Evolutionary conservation across 768 basidiomycete species (phyloP).

Genomic region (Atractiella rhizophila): DNA sequence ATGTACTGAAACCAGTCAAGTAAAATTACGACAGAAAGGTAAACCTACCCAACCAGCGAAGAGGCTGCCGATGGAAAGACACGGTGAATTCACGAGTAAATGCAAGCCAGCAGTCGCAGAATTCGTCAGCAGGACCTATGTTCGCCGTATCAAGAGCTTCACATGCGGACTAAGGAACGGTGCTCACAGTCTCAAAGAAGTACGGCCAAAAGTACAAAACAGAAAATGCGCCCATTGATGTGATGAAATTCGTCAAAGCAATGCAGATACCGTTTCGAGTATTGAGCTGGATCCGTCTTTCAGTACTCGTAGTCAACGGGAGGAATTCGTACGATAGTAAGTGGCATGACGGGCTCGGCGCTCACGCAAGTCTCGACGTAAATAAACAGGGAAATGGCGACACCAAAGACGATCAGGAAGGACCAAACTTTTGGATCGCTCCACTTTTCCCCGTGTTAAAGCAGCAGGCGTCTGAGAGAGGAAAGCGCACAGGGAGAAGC

Average conservation of each 20-base stretch:
- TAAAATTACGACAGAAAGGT: slow-evolving; percentile 21
- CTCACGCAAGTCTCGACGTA: slow-evolving; percentile 54
- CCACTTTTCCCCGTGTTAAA: slow-evolving; percentile 32
- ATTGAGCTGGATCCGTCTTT: slow-evolving; percentile 15
- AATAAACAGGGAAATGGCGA: slow-evolving; percentile 39
- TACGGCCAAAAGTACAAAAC: slow-evolving; percentile 12
- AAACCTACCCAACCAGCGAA: slow-evolving; percentile 48
- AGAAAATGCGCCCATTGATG: slow-evolving; percentile 5
- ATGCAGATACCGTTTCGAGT: slow-evolving; percentile 59
- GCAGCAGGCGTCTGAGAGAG: slow-evolving; percentile 50
- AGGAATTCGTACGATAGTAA: slow-evolving; percentile 32
- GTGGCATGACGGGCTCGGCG: slow-evolving; percentile 69
- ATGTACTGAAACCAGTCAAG: slow-evolving; percentile 2
- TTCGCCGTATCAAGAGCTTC: slow-evolving; percentile 1
- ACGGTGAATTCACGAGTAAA: slow-evolving; percentile 69
- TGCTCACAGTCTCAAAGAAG: slow-evolving; percentile 16
- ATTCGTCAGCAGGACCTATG: neutral
- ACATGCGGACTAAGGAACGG: slow-evolving; percentile 16
- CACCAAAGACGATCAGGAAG: slow-evolving; percentile 33
- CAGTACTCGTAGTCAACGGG: slow-evolving; percentile 3
- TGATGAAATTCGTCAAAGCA: slow-evolving; percentile 47
- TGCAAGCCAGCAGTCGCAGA: slow-evolving; percentile 23
- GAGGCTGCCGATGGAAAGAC: slow-evolving; percentile 61
- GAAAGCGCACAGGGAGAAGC: slow-evolving; percentile 32
- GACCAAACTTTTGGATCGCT: slow-evolving; percentile 40